Percentiles rank a stretch among this genome's conserved stretches.
Conservation (phyloP, 2,329 filamentous ascomycete genomes). For the Ambrosiella beaveri region DNA sequence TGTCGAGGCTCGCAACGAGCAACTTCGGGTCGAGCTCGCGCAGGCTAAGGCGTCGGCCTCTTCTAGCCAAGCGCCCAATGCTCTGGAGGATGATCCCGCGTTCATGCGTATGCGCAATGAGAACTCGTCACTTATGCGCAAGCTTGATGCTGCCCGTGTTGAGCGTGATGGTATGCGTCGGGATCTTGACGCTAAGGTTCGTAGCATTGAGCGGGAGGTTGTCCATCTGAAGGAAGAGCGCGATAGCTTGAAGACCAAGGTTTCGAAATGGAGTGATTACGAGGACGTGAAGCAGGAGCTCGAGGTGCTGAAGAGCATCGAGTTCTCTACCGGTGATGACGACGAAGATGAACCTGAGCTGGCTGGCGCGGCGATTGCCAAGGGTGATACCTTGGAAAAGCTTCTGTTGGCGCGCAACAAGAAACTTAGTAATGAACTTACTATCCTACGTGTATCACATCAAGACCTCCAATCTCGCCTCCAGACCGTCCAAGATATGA, state of each 20-base stretch:
- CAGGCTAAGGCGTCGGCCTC: constrained; percentile 56
- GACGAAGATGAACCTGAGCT: constrained; percentile 29
- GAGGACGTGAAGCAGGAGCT: constrained; percentile 92
- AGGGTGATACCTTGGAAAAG: constrained; percentile 74
- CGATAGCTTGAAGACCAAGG: constrained; percentile 60
- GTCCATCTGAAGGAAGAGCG: constrained; percentile 61
- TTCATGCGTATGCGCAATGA: constrained; percentile 82
- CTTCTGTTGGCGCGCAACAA: constrained; percentile 86
- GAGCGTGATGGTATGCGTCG: constrained; percentile 71
- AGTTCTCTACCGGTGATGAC: constrained; percentile 82
- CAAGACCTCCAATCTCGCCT: constrained; percentile 74
- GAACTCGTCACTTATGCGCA: constrained; percentile 79
- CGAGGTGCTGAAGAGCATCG: constrained; percentile 92
- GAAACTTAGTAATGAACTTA: constrained; percentile 86
- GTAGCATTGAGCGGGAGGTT: constrained; percentile 64
- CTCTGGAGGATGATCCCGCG: constrained; percentile 72
- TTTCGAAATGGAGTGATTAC: constrained; percentile 84
- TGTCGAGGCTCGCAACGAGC: constrained; percentile 85
- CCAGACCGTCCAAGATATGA: constrained; percentile 63
- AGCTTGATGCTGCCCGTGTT: constrained; percentile 65
- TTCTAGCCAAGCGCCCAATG: constrained; percentile 38
- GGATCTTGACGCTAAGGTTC: constrained; percentile 56
- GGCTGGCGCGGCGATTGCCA: constrained; percentile 28
- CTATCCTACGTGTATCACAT: constrained; percentile 80
- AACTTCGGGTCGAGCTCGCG: constrained; percentile 75